These are phyloP conservation scores for Citrullus mucosospermus DNA, from an alignment of 306 rosid genomes.

Conservation along the genomic window DNA sequence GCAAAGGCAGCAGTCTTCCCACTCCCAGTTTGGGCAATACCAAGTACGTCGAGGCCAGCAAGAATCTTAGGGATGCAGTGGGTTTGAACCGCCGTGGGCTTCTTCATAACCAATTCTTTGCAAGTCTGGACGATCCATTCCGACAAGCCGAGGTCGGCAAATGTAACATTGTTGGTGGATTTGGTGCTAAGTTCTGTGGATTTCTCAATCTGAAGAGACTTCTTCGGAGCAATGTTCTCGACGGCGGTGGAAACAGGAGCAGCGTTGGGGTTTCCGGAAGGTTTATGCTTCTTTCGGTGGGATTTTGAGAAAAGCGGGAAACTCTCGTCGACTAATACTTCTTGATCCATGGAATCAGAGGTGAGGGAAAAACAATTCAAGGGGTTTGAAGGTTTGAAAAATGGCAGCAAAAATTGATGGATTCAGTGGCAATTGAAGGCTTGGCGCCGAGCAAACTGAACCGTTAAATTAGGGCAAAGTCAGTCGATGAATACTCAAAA, in stretches of 20 bases:
- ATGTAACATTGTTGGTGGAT: constrained; percentile 14
- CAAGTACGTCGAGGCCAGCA: constrained; percentile 62
- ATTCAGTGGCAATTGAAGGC: background rate
- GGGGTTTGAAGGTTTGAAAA: background rate
- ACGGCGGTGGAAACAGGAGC: background rate
- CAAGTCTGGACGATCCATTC: constrained; percentile 58
- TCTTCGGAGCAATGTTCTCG: background rate
- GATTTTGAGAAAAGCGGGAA: constrained; percentile 43
- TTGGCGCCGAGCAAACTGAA: background rate
- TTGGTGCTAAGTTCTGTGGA: background rate
- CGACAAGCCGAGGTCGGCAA: constrained; percentile 48
- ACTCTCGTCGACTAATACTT: constrained; percentile 10
- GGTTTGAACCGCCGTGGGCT: constrained; percentile 55
- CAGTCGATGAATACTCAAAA: background rate
- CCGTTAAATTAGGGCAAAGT: background rate
- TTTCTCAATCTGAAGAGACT: constrained; percentile 8
- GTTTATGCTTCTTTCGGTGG: constrained; percentile 10
- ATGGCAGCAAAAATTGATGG: background rate
- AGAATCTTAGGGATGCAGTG: constrained; percentile 62
- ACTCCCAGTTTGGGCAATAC: constrained; percentile 73
- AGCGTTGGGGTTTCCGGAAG: constrained; percentile 6
- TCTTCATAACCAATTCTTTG: constrained; percentile 53
- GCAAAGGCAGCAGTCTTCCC: constrained; percentile 97
- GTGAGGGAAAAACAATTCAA: background rate
- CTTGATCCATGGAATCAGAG: constrained; percentile 24